Conservation (phyloP, 495 filamentous ascomycete genomes). For the Paragyromitra xinjiangensis region DNA sequence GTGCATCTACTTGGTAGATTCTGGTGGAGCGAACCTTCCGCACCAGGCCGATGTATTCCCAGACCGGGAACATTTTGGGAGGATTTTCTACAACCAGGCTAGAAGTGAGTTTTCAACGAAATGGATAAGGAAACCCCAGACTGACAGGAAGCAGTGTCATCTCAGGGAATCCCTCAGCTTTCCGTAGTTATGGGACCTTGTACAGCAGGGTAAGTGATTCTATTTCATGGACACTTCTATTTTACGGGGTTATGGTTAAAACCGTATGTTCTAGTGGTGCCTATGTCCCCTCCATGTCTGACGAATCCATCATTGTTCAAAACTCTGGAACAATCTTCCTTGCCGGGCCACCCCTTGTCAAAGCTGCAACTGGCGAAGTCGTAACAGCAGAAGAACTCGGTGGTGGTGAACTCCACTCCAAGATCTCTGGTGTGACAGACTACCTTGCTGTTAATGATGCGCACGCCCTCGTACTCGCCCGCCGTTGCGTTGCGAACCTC, state of each 20-base stretch:
- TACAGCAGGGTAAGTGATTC: conserved; percentile 49
- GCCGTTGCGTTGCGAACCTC: conserved; percentile 84
- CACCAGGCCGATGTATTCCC: conserved; percentile 98
- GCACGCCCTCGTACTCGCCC: conserved; percentile 86
- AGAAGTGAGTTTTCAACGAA: conserved; percentile 66
- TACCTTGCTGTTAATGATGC: conserved; percentile 95
- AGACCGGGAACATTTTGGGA: conserved; percentile 92
- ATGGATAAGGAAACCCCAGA: neutral
- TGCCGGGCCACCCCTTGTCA: conserved; percentile 92
- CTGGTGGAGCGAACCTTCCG: conserved; percentile 93
- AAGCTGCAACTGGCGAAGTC: conserved; percentile 93
- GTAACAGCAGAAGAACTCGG: conserved; percentile 93
- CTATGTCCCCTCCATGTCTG: conserved; percentile 96
- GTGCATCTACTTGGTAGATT: conserved; percentile 97
- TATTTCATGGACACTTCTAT: neutral
- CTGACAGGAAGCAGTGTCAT: conserved; percentile 64
- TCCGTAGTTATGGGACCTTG: conserved; percentile 94
- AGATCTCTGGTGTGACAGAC: conserved; percentile 92
- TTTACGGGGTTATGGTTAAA: neutral
- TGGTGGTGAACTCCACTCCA: conserved; percentile 89
- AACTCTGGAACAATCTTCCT: conserved; percentile 97
- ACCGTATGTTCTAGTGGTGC: conserved; percentile 71
- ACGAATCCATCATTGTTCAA: conserved; percentile 95
- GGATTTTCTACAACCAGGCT: conserved; percentile 99
- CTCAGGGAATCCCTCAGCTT: conserved; percentile 88